These are phyloP conservation scores for Venturia aucupariae DNA, from an alignment of 2,329 filamentous ascomycete genomes.

Conservation along the genomic window DNA sequence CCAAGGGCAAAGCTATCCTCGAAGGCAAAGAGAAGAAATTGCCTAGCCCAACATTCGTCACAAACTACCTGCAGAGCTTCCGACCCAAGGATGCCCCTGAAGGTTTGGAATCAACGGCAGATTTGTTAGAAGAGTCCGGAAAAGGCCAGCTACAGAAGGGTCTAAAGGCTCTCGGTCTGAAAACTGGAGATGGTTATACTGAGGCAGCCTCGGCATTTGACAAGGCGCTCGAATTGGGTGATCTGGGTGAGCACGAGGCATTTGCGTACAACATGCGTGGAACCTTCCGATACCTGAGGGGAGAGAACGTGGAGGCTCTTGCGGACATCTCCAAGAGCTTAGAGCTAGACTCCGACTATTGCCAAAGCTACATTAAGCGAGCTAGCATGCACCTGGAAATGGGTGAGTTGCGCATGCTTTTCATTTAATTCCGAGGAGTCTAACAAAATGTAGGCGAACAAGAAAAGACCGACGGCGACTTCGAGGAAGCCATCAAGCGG, in stretches of 20 bases:
- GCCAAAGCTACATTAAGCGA: constrained; percentile 97
- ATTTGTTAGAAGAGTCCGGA: constrained; percentile 67
- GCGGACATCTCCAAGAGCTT: constrained; percentile 86
- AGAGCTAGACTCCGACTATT: constrained; percentile 76
- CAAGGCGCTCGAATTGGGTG: constrained; percentile 72
- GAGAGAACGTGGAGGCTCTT: constrained; percentile 76
- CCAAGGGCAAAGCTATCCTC: constrained; percentile 85
- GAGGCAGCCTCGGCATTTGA: constrained; percentile 81
- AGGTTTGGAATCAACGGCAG: constrained; percentile 73
- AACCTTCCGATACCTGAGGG: constrained; percentile 87
- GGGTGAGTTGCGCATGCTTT: constrained; percentile 42
- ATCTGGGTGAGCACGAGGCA: constrained; percentile 74
- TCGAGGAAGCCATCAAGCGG: constrained; percentile 73
- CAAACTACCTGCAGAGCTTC: constrained; percentile 99
- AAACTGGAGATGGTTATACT: constrained; percentile 84
- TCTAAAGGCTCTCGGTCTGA: constrained; percentile 69
- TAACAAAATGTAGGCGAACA: constrained; percentile 55
- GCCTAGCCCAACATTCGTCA: constrained; percentile 91
- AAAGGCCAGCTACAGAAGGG: constrained; percentile 81
- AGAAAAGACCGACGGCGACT: constrained; percentile 79
- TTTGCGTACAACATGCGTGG: constrained; percentile 94
- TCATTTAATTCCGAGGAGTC: constrained; percentile 14
- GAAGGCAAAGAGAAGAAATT: constrained; percentile 72
- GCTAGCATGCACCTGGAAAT: constrained; percentile 96
- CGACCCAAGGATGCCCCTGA: constrained; percentile 68